These are phyloP conservation scores for Debaryomyces subglobosus DNA, from an alignment of 1,139 yeast genomes.

Conservation along the genomic window DNA sequence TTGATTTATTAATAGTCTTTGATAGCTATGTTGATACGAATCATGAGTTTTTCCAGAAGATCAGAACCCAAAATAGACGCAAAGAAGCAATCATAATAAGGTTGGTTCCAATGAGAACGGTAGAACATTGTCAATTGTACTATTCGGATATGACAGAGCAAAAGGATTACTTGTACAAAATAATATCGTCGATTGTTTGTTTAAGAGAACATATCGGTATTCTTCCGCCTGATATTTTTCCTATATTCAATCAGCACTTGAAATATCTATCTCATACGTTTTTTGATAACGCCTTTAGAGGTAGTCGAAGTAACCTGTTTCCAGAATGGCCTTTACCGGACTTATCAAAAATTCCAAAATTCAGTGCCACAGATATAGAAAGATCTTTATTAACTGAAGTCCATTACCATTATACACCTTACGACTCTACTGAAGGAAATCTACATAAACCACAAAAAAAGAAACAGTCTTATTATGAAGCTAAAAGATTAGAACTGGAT, in stretches of 20 bases:
- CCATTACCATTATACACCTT: conserved; percentile 59
- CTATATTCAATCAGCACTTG: conserved; percentile 71
- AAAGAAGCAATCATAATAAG: conserved; percentile 61
- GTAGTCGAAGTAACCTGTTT: conserved; percentile 22
- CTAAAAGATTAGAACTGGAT: conserved; percentile 68
- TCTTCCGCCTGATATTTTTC: conserved; percentile 77
- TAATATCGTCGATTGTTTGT: conserved; percentile 83
- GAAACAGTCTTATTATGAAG: conserved; percentile 55
- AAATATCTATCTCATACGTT: conserved; percentile 61
- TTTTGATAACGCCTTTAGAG: conserved; percentile 46
- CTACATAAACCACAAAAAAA: conserved; percentile 20
- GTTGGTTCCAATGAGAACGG: conserved; percentile 74
- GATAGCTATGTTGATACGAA: conserved; percentile 66
- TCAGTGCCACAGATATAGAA: conserved; percentile 74
- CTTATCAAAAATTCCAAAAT: conserved; percentile 62
- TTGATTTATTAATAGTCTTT: conserved; percentile 68
- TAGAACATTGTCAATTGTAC: conserved; percentile 68
- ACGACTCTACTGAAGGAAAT: conserved; percentile 45
- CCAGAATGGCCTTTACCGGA: conserved; percentile 82
- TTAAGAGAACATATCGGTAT: conserved; percentile 83
- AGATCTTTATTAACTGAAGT: conserved; percentile 79
- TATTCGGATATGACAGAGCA: conserved; percentile 32
- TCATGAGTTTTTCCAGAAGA: conserved; percentile 28
- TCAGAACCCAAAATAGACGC: conserved; percentile 37
- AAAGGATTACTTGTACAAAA: conserved; percentile 57